Conservation (phyloP, 2,329 filamentous ascomycete species). For the Calonectria fujianensis region DNA sequence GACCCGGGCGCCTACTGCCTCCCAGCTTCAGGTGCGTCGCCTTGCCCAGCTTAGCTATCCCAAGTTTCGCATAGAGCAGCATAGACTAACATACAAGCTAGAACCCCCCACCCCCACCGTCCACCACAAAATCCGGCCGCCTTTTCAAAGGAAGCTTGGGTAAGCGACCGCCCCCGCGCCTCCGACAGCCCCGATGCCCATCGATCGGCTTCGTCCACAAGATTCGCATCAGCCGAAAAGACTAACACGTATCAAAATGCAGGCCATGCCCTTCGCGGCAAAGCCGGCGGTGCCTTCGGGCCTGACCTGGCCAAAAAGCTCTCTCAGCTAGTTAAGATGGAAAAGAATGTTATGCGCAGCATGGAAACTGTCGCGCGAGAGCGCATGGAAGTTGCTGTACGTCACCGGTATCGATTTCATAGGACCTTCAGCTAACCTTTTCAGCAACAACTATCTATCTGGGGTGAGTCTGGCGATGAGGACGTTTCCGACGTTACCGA, state of each 20-base stretch:
- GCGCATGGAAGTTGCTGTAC: conserved; percentile 98
- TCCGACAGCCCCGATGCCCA: not conserved
- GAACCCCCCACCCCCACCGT: conserved; percentile 94
- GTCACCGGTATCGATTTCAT: conserved; percentile 60
- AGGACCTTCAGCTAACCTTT: conserved; percentile 37
- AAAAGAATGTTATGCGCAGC: conserved; percentile 99
- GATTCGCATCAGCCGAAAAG: not conserved
- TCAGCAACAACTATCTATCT: conserved; percentile 98
- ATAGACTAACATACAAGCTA: conserved; percentile 64
- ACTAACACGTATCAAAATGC: conserved; percentile 37
- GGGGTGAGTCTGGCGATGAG: conserved; percentile 96
- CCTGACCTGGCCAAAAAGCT: conserved; percentile 98
- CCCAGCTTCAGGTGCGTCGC: conserved; percentile 75
- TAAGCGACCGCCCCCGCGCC: conserved; percentile 67
- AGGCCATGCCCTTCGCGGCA: conserved; percentile 82
- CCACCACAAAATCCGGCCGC: conserved; percentile 91
- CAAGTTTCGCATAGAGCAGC: not conserved
- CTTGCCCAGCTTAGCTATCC: not conserved
- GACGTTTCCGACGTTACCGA: conserved; percentile 99
- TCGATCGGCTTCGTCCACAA: not conserved
- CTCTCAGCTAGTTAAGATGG: conserved; percentile 99
- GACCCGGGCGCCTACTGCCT: conserved; percentile 95
- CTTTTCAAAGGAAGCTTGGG: conserved; percentile 91
- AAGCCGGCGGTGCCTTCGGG: conserved; percentile 84
- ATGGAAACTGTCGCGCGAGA: conserved; percentile 96